phyloP scores from a whole-genome alignment of 2,329 filamentous ascomycete genomes.

The Alternaria sp. region DNA sequence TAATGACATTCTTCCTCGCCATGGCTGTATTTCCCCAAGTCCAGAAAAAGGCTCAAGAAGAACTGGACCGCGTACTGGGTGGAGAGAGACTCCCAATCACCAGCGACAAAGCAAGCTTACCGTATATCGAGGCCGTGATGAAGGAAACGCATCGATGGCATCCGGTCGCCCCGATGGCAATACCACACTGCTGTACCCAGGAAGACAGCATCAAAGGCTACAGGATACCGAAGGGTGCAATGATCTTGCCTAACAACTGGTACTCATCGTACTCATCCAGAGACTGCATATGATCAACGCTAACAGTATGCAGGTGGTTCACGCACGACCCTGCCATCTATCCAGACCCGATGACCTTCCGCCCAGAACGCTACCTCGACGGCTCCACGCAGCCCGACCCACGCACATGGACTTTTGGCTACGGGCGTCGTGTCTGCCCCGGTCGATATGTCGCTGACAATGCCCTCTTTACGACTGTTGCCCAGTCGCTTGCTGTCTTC shows the following conservation, averaged over 20 bases:
- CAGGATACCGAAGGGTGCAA: conserved; percentile 54
- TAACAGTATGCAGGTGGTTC: conserved; percentile 47
- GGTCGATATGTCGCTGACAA: conserved; percentile 55
- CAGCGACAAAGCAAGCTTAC: conserved; percentile 56
- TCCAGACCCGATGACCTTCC: conserved; percentile 52
- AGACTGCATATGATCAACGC: neutral
- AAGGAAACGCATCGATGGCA: conserved; percentile 58
- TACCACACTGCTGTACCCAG: conserved; percentile 44
- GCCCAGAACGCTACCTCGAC: conserved; percentile 56
- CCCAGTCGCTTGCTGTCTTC: conserved; percentile 60
- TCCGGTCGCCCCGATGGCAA: conserved; percentile 41
- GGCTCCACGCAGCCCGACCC: conserved; percentile 52
- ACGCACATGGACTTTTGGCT: conserved; percentile 50
- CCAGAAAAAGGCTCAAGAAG: conserved; percentile 58
- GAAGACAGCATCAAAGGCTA: conserved; percentile 53
- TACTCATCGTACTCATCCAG: conserved; percentile 18
- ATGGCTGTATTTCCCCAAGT: conserved; percentile 61
- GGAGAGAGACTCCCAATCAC: conserved; percentile 57
- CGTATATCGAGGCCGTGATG: conserved; percentile 47
- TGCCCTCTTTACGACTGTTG: conserved; percentile 54
- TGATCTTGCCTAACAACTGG: conserved; percentile 53
- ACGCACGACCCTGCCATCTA: conserved; percentile 54
- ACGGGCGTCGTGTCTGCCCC: conserved; percentile 56
- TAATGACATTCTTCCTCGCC: conserved; percentile 60
- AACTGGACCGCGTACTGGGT: conserved; percentile 62